phyloP scores from a whole-genome alignment of 2,329 filamentous ascomycete genomes.

The Tolypocladium pustulatum region DNA sequence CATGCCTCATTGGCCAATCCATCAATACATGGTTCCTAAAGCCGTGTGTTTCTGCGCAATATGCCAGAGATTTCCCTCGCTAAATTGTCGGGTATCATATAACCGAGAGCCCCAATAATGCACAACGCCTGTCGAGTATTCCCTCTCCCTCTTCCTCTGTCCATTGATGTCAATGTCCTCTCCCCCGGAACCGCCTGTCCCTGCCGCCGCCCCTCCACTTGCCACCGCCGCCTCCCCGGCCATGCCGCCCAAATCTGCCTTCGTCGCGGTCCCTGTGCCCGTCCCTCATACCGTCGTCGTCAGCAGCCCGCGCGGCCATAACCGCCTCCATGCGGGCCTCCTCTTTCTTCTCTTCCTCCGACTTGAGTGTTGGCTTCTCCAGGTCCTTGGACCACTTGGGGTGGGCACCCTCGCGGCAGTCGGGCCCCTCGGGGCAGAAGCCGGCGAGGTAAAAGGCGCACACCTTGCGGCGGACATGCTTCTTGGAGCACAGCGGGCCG shows the following conservation, averaged over 20 bases:
- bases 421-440: slow-evolving; percentile 76
- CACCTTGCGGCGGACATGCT: slow-evolving; percentile 72
- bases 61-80: neutral
- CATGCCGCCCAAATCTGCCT: slow-evolving; percentile 19
- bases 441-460: slow-evolving; percentile 85
- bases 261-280: slow-evolving; percentile 22
- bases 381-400: slow-evolving; percentile 69
- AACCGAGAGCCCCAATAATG: neutral
- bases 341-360: slow-evolving; percentile 51
- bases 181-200: slow-evolving; percentile 22
- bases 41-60: neutral
- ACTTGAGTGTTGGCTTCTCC: slow-evolving; percentile 64
- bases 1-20: neutral
- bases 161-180: slow-evolving; percentile 14
- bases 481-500: slow-evolving; percentile 76
- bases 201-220: slow-evolving; percentile 26
- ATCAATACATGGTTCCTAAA: neutral
- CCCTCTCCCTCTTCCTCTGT: neutral
- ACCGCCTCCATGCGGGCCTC: slow-evolving; percentile 17
- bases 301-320: slow-evolving; percentile 12
- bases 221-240: slow-evolving; percentile 21
- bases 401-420: slow-evolving; percentile 73
- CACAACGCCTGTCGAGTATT: neutral
- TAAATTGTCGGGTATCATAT: neutral
- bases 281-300: slow-evolving; percentile 22